These are phyloP conservation scores for Hysterium pulicare DNA, from an alignment of 2,329 filamentous ascomycete genomes.

Conservation along the genomic window DNA sequence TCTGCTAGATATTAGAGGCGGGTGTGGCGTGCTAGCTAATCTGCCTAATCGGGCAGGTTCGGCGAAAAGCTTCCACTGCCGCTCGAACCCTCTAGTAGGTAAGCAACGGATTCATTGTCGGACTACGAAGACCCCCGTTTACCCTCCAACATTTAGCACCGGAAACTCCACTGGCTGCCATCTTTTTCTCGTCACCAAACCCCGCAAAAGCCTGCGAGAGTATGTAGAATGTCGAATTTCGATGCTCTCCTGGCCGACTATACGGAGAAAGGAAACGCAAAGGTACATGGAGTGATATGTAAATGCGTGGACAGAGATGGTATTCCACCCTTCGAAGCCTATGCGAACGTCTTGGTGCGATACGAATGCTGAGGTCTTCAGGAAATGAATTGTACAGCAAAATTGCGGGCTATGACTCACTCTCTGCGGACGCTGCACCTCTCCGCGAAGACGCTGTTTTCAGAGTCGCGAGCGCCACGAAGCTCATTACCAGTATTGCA, in stretches of 20 bases:
- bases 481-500: slow-evolving; percentile 18
- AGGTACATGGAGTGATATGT: slow-evolving; percentile 3
- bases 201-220: too few relatives aligned
- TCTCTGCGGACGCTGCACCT: slow-evolving; percentile 2
- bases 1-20: too few relatives aligned
- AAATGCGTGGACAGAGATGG: slow-evolving; percentile 6
- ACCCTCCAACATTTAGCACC: too few relatives aligned
- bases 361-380: neutral
- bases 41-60: too few relatives aligned
- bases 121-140: too few relatives aligned
- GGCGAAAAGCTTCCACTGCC: too few relatives aligned
- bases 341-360: too few relatives aligned
- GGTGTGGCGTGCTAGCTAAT: too few relatives aligned
- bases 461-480: slow-evolving; percentile 19
- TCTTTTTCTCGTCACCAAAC: too few relatives aligned
- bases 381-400: slow-evolving; percentile 3
- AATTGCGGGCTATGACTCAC: slow-evolving; percentile 4
- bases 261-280: slow-evolving; percentile 1
- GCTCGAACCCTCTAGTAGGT: too few relatives aligned
- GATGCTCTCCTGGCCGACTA: slow-evolving; percentile 4
- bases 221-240: slow-evolving; percentile 6
- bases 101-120: too few relatives aligned
- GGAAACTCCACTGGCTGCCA: too few relatives aligned
- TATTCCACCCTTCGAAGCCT: neutral
- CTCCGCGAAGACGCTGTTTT: slow-evolving; percentile 11